Evolutionary conservation across 306 rosid genomes (phyloP).

Genomic region (Vicia sativa): DNA sequence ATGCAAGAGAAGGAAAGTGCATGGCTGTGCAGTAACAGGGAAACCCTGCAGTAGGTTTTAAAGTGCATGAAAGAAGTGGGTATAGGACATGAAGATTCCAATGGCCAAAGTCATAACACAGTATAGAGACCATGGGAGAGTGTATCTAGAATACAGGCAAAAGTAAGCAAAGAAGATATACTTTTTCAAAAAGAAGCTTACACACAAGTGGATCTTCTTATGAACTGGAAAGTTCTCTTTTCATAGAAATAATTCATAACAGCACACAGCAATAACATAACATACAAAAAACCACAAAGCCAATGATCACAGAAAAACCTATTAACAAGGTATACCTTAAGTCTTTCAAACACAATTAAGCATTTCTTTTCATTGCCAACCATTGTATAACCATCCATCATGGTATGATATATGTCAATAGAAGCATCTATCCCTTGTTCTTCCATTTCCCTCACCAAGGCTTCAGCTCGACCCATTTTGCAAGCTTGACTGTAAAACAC

Average conservation of each 20-base stretch:
- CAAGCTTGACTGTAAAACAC: constrained; percentile 66
- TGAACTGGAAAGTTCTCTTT: constrained; percentile 7
- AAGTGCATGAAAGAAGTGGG: background rate
- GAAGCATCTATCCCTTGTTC: constrained; percentile 97
- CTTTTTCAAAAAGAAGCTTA: constrained; percentile 6
- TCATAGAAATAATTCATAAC: constrained; percentile 2
- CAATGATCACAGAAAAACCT: constrained; percentile 1
- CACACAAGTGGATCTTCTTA: background rate
- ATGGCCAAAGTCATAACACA: background rate
- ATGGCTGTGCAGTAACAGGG: background rate
- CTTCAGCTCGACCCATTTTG: constrained; percentile 84
- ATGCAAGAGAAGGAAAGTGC: constrained; percentile 1
- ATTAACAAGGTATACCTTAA: constrained; percentile 64
- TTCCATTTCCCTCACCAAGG: constrained; percentile 96
- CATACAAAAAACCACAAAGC: constrained; percentile 21
- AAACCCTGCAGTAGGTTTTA: background rate
- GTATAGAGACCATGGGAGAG: background rate
- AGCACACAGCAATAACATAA: constrained; percentile 31
- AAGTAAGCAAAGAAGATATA: background rate
- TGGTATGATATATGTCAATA: constrained; percentile 91
- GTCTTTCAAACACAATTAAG: constrained; percentile 85
- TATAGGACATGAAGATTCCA: background rate
- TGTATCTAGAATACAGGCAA: background rate
- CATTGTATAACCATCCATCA: constrained; percentile 99
- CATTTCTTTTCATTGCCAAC: constrained; percentile 83